These are phyloP conservation scores for Coniochaeta ligniaria DNA, from an alignment of 2,329 filamentous ascomycete genomes.

Conservation along the genomic window DNA sequence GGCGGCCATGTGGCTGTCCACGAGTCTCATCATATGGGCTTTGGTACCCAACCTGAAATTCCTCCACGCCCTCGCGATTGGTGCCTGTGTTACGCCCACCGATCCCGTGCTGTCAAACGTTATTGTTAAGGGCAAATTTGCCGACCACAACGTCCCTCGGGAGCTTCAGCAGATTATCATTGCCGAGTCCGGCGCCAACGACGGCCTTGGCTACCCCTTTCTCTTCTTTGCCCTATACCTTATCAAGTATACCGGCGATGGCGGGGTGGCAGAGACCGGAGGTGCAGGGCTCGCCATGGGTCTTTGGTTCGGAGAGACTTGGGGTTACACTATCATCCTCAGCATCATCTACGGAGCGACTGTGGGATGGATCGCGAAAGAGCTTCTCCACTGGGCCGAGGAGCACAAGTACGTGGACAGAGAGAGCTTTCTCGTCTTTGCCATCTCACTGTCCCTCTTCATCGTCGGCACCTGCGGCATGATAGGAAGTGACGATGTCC, in stretches of 20 bases:
- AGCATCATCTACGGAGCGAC: slow-evolving; percentile 70
- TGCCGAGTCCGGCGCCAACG: slow-evolving; percentile 81
- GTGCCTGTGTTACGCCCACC: slow-evolving; percentile 84
- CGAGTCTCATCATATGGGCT: slow-evolving; percentile 71
- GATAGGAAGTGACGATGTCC: slow-evolving; percentile 80
- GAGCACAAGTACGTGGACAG: slow-evolving; percentile 74
- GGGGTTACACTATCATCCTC: slow-evolving; percentile 74
- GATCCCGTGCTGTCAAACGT: slow-evolving; percentile 83
- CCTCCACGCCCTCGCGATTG: slow-evolving; percentile 72
- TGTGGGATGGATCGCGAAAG: slow-evolving; percentile 76
- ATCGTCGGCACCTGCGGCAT: slow-evolving; percentile 81
- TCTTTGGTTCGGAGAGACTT: slow-evolving; percentile 79
- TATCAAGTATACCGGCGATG: slow-evolving; percentile 64
- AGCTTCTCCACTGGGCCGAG: slow-evolving; percentile 78
- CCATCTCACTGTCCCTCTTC: slow-evolving; percentile 78
- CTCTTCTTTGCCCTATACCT: slow-evolving; percentile 79
- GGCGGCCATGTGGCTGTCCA: slow-evolving; percentile 78
- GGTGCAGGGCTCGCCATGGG: slow-evolving; percentile 62
- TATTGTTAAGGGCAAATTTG: slow-evolving; percentile 90
- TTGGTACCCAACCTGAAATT: slow-evolving; percentile 66
- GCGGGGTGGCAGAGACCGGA: slow-evolving; percentile 45
- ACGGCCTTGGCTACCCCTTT: slow-evolving; percentile 84
- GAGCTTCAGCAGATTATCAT: slow-evolving; percentile 74
- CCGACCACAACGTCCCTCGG: slow-evolving; percentile 80
- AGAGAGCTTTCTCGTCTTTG: slow-evolving; percentile 83